Evolutionary conservation across 1,284 basidiomycete genomes (phyloP).

Genomic region (Ceratobasidium sp.): DNA sequence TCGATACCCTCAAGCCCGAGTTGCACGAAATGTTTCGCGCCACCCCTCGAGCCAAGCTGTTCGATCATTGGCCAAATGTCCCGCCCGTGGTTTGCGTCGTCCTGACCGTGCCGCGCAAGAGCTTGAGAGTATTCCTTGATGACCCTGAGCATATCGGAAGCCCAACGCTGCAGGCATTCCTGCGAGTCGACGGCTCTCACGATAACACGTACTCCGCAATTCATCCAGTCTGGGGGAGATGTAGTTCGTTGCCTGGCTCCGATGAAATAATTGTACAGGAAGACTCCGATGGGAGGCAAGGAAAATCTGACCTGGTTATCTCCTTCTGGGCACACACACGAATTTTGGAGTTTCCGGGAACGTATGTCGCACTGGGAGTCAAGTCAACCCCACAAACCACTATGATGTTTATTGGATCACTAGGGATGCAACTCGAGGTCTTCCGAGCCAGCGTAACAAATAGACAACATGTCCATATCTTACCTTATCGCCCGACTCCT

Average conservation of each 20-base stretch:
- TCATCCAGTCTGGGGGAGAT: conserved; percentile 13
- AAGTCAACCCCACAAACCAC: background rate
- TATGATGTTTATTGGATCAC: background rate
- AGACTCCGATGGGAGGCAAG: background rate
- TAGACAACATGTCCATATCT: background rate
- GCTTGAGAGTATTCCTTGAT: background rate
- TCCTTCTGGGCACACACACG: conserved; percentile 9
- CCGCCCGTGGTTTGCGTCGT: conserved; percentile 19
- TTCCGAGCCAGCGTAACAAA: background rate
- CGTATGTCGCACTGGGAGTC: background rate
- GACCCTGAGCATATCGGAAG: background rate
- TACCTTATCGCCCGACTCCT: background rate
- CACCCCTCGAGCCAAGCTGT: background rate
- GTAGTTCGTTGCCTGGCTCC: background rate
- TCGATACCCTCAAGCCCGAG: background rate
- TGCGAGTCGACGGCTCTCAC: background rate
- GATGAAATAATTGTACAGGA: background rate
- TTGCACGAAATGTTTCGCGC: background rate
- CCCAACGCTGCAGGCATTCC: background rate
- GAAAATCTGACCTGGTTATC: conserved; percentile 18
- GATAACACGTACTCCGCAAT: background rate
- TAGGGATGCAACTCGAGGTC: background rate
- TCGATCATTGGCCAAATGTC: background rate
- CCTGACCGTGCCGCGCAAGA: conserved; percentile 10
- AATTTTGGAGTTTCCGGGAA: background rate